These are phyloP conservation scores for Escallonia rubra DNA, from an alignment of 129 eudicot species.

Conservation along the genomic window DNA sequence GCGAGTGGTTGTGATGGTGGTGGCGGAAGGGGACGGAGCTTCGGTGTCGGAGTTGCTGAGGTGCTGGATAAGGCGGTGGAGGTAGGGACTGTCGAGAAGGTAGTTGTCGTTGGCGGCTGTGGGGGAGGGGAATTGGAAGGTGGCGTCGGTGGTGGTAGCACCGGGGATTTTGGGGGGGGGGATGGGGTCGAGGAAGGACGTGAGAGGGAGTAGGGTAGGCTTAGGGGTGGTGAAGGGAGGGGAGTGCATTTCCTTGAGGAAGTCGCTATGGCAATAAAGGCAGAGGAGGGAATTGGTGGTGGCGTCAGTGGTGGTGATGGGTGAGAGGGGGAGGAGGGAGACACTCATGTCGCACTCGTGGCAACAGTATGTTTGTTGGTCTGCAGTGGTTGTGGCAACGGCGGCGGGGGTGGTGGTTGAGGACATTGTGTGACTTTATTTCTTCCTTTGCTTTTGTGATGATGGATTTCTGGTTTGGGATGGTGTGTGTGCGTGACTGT, in stretches of 20 bases:
- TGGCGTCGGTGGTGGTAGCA: background rate
- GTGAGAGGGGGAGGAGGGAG: slow-evolving; percentile 32
- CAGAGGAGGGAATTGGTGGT: slow-evolving; percentile 35
- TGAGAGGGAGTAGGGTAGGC: slow-evolving; percentile 8
- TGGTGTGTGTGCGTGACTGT: no score
- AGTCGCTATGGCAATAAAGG: slow-evolving; percentile 45
- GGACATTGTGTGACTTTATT: slow-evolving; percentile 19
- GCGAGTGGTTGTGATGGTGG: slow-evolving; percentile 13
- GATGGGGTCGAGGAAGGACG: slow-evolving; percentile 20
- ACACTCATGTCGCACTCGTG: slow-evolving; percentile 60
- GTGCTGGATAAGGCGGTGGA: slow-evolving; percentile 65
- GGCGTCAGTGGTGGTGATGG: background rate
- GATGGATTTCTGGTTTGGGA: no score
- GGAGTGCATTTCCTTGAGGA: slow-evolving; percentile 37
- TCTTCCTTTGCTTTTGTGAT: slow-evolving; percentile 2
- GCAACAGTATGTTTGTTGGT: slow-evolving; percentile 52
- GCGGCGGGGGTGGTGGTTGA: slow-evolving; percentile 23
- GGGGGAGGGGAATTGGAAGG: slow-evolving; percentile 19
- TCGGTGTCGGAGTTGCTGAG: slow-evolving; percentile 27
- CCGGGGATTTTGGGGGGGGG: background rate
- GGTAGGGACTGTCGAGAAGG: slow-evolving; percentile 53
- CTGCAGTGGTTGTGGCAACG: slow-evolving; percentile 14
- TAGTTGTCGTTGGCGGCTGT: slow-evolving; percentile 37
- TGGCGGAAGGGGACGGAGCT: slow-evolving; percentile 23
- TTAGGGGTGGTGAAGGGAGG: slow-evolving; percentile 19